phyloP scores from a whole-genome alignment of 2,329 filamentous ascomycete species.

The Xylariaceae sp. region DNA sequence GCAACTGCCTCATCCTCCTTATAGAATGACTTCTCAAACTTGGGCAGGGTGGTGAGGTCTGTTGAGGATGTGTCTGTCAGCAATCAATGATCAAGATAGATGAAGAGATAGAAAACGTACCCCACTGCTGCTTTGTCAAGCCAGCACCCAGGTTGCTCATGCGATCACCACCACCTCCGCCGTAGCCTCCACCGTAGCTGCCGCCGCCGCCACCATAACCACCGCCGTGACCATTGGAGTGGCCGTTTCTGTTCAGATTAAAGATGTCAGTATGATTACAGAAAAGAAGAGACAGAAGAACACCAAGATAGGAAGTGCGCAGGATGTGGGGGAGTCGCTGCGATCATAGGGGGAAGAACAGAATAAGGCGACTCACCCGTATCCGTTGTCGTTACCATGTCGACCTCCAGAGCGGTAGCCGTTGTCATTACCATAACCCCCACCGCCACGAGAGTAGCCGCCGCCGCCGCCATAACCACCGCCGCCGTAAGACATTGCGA shows the following conservation, averaged over 20 bases:
- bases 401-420: slow-evolving; percentile 26
- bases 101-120: slow-evolving; percentile 48
- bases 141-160: slow-evolving; percentile 89
- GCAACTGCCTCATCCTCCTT: slow-evolving; percentile 84
- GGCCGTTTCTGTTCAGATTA: slow-evolving; percentile 43
- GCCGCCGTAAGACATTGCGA: slow-evolving; percentile 66
- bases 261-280: slow-evolving; percentile 37
- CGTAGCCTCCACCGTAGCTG: slow-evolving; percentile 58
- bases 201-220: slow-evolving; percentile 42
- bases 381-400: slow-evolving; percentile 39
- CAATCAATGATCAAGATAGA: slow-evolving; percentile 3
- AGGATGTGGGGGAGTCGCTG: neutral
- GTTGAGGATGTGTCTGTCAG: slow-evolving; percentile 24
- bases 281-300: neutral
- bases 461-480: slow-evolving; percentile 45
- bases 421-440: slow-evolving; percentile 26
- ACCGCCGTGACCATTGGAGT: slow-evolving; percentile 46
- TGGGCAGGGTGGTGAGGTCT: slow-evolving; percentile 78
- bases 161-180: slow-evolving; percentile 71
- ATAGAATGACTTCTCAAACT: slow-evolving; percentile 99
- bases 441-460: slow-evolving; percentile 31
- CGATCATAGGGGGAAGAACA: slow-evolving; percentile 2
- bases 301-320: neutral
- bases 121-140: slow-evolving; percentile 85
- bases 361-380: no score